These are phyloP conservation scores for Trichophyton schoenleinii DNA, from an alignment of 2,329 filamentous ascomycete genomes.

Conservation along the genomic window DNA sequence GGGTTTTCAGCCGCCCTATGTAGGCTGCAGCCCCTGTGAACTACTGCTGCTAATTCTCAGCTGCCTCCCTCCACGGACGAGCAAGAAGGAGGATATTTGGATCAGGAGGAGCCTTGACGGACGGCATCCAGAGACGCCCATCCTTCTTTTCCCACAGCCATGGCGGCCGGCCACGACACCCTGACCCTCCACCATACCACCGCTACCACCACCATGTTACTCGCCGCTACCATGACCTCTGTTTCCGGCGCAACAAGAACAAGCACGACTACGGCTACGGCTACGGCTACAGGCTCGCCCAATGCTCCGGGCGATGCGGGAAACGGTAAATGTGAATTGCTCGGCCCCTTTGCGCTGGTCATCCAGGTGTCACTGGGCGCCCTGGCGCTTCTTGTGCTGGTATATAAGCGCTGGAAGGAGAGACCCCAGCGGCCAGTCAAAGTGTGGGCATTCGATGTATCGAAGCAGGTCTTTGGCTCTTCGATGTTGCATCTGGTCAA, in stretches of 20 bases:
- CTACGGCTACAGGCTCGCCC: conserved; percentile 6
- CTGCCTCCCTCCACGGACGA: background rate
- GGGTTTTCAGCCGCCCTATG: background rate
- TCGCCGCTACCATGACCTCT: conserved; percentile 12
- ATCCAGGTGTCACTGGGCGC: conserved; percentile 78
- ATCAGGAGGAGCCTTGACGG: too few species aligned
- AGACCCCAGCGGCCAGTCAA: conserved; percentile 81
- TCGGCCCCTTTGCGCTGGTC: conserved; percentile 81
- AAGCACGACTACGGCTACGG: conserved; percentile 1
- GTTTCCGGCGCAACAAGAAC: background rate
- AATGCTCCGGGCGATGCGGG: conserved; percentile 30
- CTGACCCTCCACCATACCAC: conserved; percentile 3
- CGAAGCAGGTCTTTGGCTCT: conserved; percentile 92
- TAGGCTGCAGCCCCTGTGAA: background rate
- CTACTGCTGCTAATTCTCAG: background rate
- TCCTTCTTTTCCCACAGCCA: background rate
- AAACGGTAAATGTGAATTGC: conserved; percentile 67
- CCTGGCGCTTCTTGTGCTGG: conserved; percentile 70
- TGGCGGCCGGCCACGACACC: background rate
- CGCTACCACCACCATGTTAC: conserved; percentile 6
- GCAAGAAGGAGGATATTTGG: too few species aligned
- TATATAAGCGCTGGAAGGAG: conserved; percentile 89
- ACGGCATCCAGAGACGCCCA: background rate
- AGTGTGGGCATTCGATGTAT: conserved; percentile 96
- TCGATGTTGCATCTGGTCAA: conserved; percentile 86